A percentile compares a stretch with the other conserved stretches of the same genome.
Evolutionary conservation across 345 rosid species (phyloP).

Genomic region (Populus tremula): DNA sequence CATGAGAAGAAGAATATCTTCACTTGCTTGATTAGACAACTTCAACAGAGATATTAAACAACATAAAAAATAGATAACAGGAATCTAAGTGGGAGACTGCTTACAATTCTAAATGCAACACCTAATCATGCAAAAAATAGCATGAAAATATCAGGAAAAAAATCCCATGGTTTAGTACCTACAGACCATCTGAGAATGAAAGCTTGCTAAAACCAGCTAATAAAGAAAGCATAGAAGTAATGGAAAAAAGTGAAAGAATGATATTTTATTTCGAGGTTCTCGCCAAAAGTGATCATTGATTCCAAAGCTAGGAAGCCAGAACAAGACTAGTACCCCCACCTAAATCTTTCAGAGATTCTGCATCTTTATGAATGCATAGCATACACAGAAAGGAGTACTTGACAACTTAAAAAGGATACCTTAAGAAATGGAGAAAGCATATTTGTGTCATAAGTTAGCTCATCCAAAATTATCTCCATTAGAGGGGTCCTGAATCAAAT

Average conservation of each 20-base stretch:
- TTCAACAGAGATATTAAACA: not conserved
- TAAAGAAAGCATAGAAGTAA: not conserved
- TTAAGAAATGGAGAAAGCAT: slow-evolving; percentile 58
- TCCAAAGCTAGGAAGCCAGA: not conserved
- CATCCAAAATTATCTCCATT: slow-evolving; percentile 68
- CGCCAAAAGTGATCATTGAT: not conserved
- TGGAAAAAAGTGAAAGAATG: not conserved
- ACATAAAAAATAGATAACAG: not conserved
- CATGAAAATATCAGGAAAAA: not conserved
- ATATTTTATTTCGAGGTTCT: not conserved
- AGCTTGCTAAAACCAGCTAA: not conserved
- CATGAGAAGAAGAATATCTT: not conserved
- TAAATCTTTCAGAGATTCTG: not conserved
- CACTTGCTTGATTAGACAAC: not conserved
- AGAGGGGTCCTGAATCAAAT: slow-evolving; percentile 62
- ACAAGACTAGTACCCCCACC: not conserved
- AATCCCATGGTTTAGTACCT: not conserved
- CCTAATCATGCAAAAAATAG: not conserved
- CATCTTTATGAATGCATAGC: not conserved
- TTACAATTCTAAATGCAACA: not conserved
- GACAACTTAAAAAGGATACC: slow-evolving; percentile 27
- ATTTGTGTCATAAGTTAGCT: slow-evolving; percentile 56
- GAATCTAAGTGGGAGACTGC: not conserved
- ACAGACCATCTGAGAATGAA: not conserved
- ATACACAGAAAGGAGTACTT: not conserved